These are phyloP conservation scores for Exserohilum rostratum DNA, from an alignment of 2,329 filamentous ascomycete species.

Conservation along the genomic window DNA sequence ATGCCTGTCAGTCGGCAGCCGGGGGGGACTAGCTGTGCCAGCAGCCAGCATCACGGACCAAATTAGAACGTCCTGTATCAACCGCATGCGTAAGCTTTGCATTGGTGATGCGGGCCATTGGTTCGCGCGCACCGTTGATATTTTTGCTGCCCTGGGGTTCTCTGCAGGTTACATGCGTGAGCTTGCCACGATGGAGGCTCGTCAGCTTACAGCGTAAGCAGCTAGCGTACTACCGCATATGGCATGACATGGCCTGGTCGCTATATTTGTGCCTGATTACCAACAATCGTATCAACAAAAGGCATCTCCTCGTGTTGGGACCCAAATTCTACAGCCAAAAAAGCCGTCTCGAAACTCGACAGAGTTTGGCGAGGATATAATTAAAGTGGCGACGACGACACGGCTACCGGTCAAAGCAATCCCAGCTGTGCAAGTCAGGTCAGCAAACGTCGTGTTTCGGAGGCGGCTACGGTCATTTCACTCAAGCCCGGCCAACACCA, in stretches of 20 bases:
- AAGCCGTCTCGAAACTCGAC: not conserved
- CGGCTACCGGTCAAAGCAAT: slow-evolving; percentile 10
- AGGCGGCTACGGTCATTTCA: not conserved
- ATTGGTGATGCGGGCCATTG: not conserved
- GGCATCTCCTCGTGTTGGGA: no score
- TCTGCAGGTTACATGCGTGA: no score
- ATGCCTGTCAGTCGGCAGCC: not conserved
- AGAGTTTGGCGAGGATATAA: slow-evolving; percentile 16
- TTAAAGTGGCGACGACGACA: slow-evolving; percentile 20
- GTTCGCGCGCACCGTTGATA: not conserved
- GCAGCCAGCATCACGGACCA: not conserved
- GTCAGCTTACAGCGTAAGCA: not conserved
- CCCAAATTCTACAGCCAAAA: no score
- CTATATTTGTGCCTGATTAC: not conserved
- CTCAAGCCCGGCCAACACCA: slow-evolving; percentile 18
- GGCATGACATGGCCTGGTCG: not conserved
- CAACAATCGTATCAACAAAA: not conserved
- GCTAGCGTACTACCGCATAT: not conserved
- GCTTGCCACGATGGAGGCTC: not conserved
- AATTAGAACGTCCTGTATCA: not conserved
- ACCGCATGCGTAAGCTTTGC: not conserved
- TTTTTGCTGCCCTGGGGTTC: not conserved
- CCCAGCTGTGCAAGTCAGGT: not conserved
- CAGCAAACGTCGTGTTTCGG: not conserved
- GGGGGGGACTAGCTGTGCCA: not conserved